Evolutionary conservation across 768 basidiomycete species (phyloP).

Genomic region (Saitozyma podzolica): DNA sequence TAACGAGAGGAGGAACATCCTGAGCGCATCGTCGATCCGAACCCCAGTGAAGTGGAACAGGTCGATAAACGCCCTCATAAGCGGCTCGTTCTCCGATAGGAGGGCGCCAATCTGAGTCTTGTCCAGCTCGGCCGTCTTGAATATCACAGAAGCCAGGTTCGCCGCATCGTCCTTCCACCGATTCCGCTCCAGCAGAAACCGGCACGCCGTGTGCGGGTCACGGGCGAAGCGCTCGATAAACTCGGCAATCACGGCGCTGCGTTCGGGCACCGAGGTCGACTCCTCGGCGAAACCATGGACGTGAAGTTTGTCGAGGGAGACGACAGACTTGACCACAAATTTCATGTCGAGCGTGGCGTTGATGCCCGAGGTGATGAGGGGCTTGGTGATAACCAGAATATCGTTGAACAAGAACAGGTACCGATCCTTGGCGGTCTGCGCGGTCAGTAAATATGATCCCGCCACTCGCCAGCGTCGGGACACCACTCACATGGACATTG

Average conservation of each 20-base stretch:
- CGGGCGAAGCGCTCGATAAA: conserved; percentile 78
- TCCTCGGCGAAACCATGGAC: conserved; percentile 42
- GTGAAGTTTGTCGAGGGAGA: conserved; percentile 60
- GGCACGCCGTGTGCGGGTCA: conserved; percentile 77
- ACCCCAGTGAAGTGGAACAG: conserved; percentile 81
- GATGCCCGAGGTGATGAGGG: conserved; percentile 64
- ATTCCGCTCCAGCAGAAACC: conserved; percentile 66
- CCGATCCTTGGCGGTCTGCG: conserved; percentile 88
- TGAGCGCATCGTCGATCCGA: conserved; percentile 82
- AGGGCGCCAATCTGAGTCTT: conserved; percentile 79
- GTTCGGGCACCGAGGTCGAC: conserved; percentile 34
- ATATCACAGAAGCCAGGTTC: conserved; percentile 69
- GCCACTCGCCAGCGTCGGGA: not conserved
- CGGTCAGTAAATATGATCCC: conserved; percentile 2
- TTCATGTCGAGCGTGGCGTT: conserved; percentile 64
- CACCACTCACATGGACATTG: conserved; percentile 60
- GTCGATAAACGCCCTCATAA: conserved; percentile 81
- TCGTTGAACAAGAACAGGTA: conserved; percentile 97
- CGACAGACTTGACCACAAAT: conserved; percentile 86
- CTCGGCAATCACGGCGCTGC: conserved; percentile 64
- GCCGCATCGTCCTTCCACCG: conserved; percentile 64
- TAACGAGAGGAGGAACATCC: conserved; percentile 82
- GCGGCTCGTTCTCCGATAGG: conserved; percentile 67
- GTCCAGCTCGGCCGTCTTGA: conserved; percentile 81
- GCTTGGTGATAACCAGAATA: conserved; percentile 89